These are phyloP conservation scores for Fusarium tjaetaba DNA, from an alignment of 2,329 filamentous ascomycete genomes.

Conservation along the genomic window DNA sequence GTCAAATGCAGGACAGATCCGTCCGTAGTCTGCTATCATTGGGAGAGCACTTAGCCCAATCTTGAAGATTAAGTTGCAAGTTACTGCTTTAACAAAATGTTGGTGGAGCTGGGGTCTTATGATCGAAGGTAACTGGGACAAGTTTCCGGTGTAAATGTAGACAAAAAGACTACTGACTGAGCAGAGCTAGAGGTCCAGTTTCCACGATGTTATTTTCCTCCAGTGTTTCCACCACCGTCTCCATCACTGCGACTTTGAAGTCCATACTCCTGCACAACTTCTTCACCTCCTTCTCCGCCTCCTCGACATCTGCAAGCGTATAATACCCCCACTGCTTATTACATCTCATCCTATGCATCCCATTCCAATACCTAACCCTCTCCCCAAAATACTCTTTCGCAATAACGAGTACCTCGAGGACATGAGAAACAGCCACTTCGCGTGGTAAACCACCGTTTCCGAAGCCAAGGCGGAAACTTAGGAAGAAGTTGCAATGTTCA, in stretches of 20 bases:
- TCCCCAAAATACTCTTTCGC: background rate
- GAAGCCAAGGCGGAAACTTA: background rate
- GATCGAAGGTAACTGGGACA: background rate
- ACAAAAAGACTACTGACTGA: too few relatives aligned
- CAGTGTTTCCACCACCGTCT: too few relatives aligned
- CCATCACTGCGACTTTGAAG: background rate
- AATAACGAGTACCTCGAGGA: background rate
- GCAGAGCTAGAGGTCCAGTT: background rate
- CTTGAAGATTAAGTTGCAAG: background rate
- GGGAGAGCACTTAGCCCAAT: too few relatives aligned
- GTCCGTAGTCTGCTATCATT: background rate
- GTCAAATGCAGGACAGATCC: too few relatives aligned
- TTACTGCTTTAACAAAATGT: background rate
- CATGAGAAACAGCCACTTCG: background rate
- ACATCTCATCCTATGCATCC: background rate
- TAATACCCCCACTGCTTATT: constrained; percentile 9
- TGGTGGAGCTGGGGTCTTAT: fast-evolving
- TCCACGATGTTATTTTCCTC: background rate
- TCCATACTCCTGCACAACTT: background rate
- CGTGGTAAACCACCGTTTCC: fast-evolving
- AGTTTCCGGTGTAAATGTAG: background rate
- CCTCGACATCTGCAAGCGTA: background rate
- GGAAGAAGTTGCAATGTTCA: background rate
- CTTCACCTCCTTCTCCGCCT: background rate
- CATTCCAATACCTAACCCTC: background rate